Percentiles rank a stretch among this genome's conserved stretches.
Conservation (phyloP, 768 basidiomycete species). For the Boletus tylopilopsis region DNA sequence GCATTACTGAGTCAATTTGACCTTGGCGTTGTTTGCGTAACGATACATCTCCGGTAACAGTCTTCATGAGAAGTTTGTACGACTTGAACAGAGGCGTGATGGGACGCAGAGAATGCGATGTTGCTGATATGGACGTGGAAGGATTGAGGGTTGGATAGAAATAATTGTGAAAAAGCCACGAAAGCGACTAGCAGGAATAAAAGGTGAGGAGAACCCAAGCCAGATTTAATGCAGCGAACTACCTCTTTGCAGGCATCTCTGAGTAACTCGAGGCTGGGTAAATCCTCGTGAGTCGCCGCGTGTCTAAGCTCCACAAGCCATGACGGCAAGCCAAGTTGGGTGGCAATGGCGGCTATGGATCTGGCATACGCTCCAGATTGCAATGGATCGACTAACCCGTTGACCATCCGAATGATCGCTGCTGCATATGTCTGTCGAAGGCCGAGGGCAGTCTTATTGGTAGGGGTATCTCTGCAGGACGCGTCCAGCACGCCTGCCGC, state of each 20-base stretch:
- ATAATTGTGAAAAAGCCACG: slow-evolving; percentile 82
- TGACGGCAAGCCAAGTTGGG: slow-evolving; percentile 77
- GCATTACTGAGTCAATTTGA: slow-evolving; percentile 46
- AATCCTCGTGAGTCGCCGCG: slow-evolving; percentile 92
- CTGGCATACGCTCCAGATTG: slow-evolving; percentile 88
- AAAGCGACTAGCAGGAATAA: slow-evolving; percentile 54
- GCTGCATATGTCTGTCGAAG: slow-evolving; percentile 77
- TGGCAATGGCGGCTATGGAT: slow-evolving; percentile 85
- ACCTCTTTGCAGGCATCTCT: slow-evolving; percentile 77
- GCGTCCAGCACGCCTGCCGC: slow-evolving; percentile 56
- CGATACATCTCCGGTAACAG: slow-evolving; percentile 61
- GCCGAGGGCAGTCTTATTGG: slow-evolving; percentile 37
- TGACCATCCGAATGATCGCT: slow-evolving; percentile 85
- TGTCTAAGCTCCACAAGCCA: slow-evolving; percentile 94
- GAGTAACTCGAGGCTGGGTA: slow-evolving; percentile 79
- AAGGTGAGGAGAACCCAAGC: background rate
- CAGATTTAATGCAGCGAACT: slow-evolving; percentile 3
- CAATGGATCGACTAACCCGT: slow-evolving; percentile 91
- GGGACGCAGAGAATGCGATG: slow-evolving; percentile 43
- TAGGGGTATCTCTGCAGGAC: slow-evolving; percentile 14
- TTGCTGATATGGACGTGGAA: slow-evolving; percentile 32
- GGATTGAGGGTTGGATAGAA: slow-evolving; percentile 75
- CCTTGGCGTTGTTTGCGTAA: slow-evolving; percentile 47
- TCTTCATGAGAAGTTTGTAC: slow-evolving; percentile 70
- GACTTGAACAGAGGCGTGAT: slow-evolving; percentile 64